Evolutionary conservation across 106 monocot genomes (phyloP), one percentile per base, ranked within the genome.

Genomic region (Dendrobium huoshanense): DNA sequence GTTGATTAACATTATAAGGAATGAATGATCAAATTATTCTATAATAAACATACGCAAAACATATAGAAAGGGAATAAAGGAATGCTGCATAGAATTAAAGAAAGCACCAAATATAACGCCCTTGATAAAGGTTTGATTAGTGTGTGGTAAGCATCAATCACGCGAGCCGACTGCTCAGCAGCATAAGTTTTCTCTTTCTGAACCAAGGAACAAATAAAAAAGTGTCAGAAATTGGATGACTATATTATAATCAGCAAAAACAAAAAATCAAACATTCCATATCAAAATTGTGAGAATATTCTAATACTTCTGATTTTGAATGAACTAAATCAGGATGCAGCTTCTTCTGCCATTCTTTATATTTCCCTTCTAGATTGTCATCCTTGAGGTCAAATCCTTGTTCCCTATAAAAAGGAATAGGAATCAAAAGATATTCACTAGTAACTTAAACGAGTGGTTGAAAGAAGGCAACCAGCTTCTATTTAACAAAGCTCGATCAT

Each of bases 291-390:
- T 55, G 54, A 13, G 55, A 55, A 9, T 8, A 65, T 24, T 9
- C 5, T 47, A 27, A 25, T 17, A 94, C 96, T 88, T 94, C 90
- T 79, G 92, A 94, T 81, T 97, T 97, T 42, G 92, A 85, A 85
- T 94, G 97, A 55, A 97, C 92, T 29, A 97, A 73, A 82, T 97
- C 97, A 70, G 97, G 97, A 67, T 97, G 97, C 24, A 97, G 77
- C 75, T 92, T 97, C 94, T 97, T 97, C 86, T 97, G 94, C 97
- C 97, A 97, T 79, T 94, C 88, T 76, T 94, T 97, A 80, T 97
- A 97, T 54, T 89, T 97, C 64, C 87, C 79, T 84, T 97, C 94
- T 76, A 97, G 79, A 80, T 86, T 86, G 37, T 76, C 81, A 67
- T 80, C 89, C 80, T 42, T 81, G 31, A 88, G 79, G 10, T 88